These are phyloP conservation scores for Gracilariopsis chorda DNA, from an alignment of 23 red algal genomes.

Conservation along the genomic window DNA sequence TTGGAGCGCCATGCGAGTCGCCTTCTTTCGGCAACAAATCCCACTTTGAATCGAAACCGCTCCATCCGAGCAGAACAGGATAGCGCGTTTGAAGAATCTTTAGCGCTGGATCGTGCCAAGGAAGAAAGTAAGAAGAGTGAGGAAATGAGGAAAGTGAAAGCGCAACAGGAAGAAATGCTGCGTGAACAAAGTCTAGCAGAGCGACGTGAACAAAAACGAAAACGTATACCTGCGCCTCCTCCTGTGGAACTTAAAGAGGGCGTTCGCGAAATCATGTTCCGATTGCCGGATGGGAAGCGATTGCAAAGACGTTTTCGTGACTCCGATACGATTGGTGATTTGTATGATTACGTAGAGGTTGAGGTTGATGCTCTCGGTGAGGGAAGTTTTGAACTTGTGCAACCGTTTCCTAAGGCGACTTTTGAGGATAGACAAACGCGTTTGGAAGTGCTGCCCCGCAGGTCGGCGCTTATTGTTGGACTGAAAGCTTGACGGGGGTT, in stretches of 20 bases:
- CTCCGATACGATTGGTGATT: conserved; percentile 29
- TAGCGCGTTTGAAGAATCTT: conserved; percentile 33
- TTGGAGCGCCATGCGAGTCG: conserved; percentile 25
- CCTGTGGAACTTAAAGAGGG: not conserved
- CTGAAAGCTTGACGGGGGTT: conserved; percentile 7
- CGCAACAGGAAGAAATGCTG: not conserved
- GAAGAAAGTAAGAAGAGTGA: conserved; percentile 30
- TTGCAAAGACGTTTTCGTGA: conserved; percentile 47
- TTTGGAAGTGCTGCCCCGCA: conserved; percentile 26
- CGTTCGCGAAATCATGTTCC: conserved; percentile 23
- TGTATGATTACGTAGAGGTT: conserved; percentile 39
- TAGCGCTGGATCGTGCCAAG: conserved; percentile 54
- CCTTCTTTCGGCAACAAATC: conserved; percentile 40
- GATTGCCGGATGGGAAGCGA: conserved; percentile 40
- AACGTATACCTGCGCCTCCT: conserved; percentile 5
- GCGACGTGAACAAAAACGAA: conserved; percentile 27
- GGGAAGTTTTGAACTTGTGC: conserved; percentile 39
- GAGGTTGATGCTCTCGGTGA: conserved; percentile 30
- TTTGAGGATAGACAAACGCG: conserved; percentile 30
- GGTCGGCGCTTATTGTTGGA: conserved; percentile 46
- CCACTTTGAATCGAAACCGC: conserved; percentile 25
- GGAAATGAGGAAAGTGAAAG: not conserved
- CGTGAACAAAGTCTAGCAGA: not conserved
- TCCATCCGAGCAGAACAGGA: conserved; percentile 38
- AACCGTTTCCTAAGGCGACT: conserved; percentile 26